A percentile compares a stretch with the other conserved stretches of the same genome.
Conservation (phyloP, 768 basidiomycete genomes). For the Suillus alpinus region DNA sequence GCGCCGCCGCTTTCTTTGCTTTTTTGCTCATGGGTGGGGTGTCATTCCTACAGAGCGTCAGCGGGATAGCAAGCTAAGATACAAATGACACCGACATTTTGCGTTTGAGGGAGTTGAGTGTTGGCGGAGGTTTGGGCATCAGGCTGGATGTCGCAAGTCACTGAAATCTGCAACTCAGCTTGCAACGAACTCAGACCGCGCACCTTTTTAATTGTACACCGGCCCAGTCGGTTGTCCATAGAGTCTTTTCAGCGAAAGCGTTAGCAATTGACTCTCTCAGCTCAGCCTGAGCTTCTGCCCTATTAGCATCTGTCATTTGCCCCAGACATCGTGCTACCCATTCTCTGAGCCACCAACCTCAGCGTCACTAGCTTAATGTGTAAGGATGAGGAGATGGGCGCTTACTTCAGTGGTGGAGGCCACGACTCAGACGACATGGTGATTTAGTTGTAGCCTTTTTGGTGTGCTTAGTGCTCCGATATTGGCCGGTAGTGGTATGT, state of each 20-base stretch:
- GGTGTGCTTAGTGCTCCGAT: not conserved
- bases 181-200: conserved; percentile 3
- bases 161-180: conserved; percentile 14
- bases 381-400: not conserved
- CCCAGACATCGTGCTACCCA: conserved; percentile 95
- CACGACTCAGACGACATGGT: conserved; percentile 75
- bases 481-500: not conserved
- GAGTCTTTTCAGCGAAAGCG: conserved; percentile 76
- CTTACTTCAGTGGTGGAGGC: conserved; percentile 79
- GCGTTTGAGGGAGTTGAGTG: conserved; percentile 58
- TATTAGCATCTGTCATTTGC: conserved; percentile 87
- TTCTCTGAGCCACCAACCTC: conserved; percentile 51
- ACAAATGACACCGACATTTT: conserved; percentile 51
- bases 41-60: conserved; percentile 37
- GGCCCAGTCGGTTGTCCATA: conserved; percentile 95
- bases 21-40: conserved; percentile 51
- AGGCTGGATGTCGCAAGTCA: conserved; percentile 41
- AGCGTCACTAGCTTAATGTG: conserved; percentile 8
- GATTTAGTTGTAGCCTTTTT: not conserved
- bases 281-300: conserved; percentile 86
- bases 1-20: conserved; percentile 52
- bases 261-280: conserved; percentile 96
- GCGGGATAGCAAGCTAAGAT: not conserved
- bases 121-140: conserved; percentile 54
- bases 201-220: conserved; percentile 86